Percentiles rank a stretch among this genome's conserved stretches.
Conservation (phyloP, 2,329 filamentous ascomycete genomes). For the Venturia pyrina region DNA sequence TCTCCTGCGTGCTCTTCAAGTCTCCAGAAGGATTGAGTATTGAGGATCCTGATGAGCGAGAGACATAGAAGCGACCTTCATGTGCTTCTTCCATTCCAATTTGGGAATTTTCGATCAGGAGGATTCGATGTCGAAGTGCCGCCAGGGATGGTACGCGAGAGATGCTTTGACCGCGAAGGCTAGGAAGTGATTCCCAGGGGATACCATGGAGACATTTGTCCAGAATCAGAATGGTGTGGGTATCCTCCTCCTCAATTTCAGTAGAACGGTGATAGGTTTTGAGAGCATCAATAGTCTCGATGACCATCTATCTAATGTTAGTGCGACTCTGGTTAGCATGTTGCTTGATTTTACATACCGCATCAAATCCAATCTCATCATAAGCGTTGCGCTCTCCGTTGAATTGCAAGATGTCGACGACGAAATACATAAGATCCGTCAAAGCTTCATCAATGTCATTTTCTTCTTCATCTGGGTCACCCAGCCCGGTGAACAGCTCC, state of each 20-base stretch:
- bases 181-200: conserved; percentile 92
- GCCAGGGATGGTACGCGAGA: conserved; percentile 82
- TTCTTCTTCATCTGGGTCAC: conserved; percentile 57
- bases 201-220: conserved; percentile 87
- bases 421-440: conserved; percentile 90
- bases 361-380: conserved; percentile 93
- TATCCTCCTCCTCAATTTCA: conserved; percentile 28
- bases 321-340: neutral
- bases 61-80: conserved; percentile 34
- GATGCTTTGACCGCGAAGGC: conserved; percentile 66
- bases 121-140: conserved; percentile 66
- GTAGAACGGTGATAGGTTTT: conserved; percentile 55
- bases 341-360: conserved; percentile 18
- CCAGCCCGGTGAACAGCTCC: conserved; percentile 80
- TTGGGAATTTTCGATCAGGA: conserved; percentile 26
- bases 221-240: conserved; percentile 78
- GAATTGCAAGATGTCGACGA: conserved; percentile 93
- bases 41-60: conserved; percentile 52
- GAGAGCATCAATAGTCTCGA: conserved; percentile 79
- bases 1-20: conserved; percentile 66
- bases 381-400: conserved; percentile 94
- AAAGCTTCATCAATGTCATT: conserved; percentile 76
- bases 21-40: conserved; percentile 87
- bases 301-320: conserved; percentile 53
- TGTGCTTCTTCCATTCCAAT: conserved; percentile 15